Conservation (phyloP, 805 yeast species). For the Teunomyces stri region DNA sequence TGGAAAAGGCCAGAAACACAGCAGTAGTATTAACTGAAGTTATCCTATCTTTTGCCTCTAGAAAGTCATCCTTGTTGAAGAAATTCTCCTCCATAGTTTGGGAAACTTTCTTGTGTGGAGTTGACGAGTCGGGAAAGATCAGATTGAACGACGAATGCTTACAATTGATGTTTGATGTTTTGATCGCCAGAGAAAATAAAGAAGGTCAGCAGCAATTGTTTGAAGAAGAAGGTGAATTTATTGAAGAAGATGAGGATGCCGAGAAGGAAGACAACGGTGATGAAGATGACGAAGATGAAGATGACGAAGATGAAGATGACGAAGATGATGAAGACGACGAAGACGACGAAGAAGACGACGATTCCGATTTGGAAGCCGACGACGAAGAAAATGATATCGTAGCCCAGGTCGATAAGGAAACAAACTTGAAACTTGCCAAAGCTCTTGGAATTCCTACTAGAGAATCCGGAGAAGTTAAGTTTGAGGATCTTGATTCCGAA, state of each 20-base stretch:
- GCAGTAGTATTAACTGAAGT: slow-evolving; percentile 41
- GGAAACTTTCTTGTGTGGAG: slow-evolving; percentile 38
- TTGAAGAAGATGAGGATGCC: slow-evolving; percentile 20
- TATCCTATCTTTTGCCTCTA: slow-evolving; percentile 43
- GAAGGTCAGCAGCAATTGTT: slow-evolving; percentile 78
- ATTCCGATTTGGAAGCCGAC: slow-evolving; percentile 9
- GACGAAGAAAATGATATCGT: slow-evolving; percentile 12
- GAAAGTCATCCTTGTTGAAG: slow-evolving; percentile 35
- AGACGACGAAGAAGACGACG: slow-evolving; percentile 10
- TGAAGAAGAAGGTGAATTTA: slow-evolving; percentile 50
- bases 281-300: slow-evolving; percentile 24
- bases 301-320: slow-evolving; percentile 18
- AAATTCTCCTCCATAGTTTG: slow-evolving; percentile 38
- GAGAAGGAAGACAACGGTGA: slow-evolving; percentile 21
- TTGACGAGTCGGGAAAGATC: slow-evolving; percentile 21
- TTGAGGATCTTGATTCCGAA: slow-evolving; percentile 33
- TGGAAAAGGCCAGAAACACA: slow-evolving; percentile 34
- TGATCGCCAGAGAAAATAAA: slow-evolving; percentile 65
- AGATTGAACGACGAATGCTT: slow-evolving; percentile 32
- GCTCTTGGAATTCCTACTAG: slow-evolving; percentile 64
- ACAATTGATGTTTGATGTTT: slow-evolving; percentile 34
- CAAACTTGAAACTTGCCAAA: slow-evolving; percentile 64
- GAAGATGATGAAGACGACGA: slow-evolving; percentile 17
- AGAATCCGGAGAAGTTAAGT: slow-evolving; percentile 44
- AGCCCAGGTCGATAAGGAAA: slow-evolving; percentile 35